Base-by-base conservation (phyloP, 192 early-diverging fungal genomes). In the Obelidium mucronatum region DNA sequence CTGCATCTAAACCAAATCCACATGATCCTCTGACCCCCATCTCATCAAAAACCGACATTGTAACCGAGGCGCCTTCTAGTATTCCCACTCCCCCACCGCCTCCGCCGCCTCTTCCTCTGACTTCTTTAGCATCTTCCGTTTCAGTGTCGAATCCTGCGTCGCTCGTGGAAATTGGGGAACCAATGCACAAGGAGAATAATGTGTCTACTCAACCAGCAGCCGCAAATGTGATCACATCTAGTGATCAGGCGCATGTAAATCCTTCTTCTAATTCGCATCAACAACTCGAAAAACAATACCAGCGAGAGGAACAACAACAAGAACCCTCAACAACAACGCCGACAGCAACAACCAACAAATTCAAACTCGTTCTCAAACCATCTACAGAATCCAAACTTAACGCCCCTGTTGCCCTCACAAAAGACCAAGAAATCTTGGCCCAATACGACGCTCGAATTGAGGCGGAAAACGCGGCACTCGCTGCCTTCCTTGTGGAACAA, bases 301-400 rank as follows among this genome's bases (percentile, higher is more conserved):
- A 58, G 8, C 55, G 17, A 58, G 24, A 8, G 8, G 26, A 11
- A 24, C 55, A 58, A 8, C 55, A 22, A 58, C 55, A 48, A 48
- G 44, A 48, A 48, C 44, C 44, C 19, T n/a, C n/a, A n/a, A n/a
- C n/a, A n/a, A n/a, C n/a, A n/a, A n/a, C n/a, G n/a, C n/a, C n/a
- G n/a, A 0, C 48, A n/a, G 22, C 15, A 13, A 26, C 69, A 1
- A 19, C 69, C 1, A 60, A 54, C 33, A 74, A n/a, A 40, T 36
- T 74, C 34, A 42, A 42, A 34, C 55, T 74, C n/a, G 59, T 62
- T 48, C 60, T 74, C 15, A 74, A 74, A 26, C 72, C 72, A 1
- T 54, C 72, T 15, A 74, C 72, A 3, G 39, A 61, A 30, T 44
- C 60, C 13, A 56, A 37, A 5, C 55, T 74, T 5, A 37, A 37